phyloP scores from a whole-genome alignment of 345 rosid species.

The Cardamine resedifolia region DNA sequence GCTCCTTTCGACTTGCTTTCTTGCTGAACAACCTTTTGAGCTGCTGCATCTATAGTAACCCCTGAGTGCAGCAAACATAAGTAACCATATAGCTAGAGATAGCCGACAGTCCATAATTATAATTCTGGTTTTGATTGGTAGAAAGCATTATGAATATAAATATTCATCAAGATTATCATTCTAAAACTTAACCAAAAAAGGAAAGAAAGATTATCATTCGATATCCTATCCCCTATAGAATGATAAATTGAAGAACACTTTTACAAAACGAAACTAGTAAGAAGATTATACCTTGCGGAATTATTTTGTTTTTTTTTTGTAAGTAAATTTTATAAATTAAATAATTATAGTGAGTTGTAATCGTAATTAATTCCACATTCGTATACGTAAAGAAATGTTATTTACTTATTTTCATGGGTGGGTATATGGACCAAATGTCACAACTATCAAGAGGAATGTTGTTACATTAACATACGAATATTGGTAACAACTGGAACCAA shows the following conservation, averaged over 20 bases:
- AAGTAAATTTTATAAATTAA: no score
- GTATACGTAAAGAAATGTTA: neutral
- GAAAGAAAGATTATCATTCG: no score
- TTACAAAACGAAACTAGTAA: neutral
- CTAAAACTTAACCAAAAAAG: no score
- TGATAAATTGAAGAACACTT: neutral
- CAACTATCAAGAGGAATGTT: slow-evolving; percentile 7
- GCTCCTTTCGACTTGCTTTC: slow-evolving; percentile 95
- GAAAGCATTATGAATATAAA: neutral
- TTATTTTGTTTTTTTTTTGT: no score
- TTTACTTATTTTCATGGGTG: neutral
- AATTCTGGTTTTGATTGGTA: neutral
- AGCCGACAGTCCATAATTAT: neutral
- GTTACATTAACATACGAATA: slow-evolving; percentile 2
- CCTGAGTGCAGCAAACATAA: slow-evolving; percentile 38
- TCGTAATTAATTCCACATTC: neutral
- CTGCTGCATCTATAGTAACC: slow-evolving; percentile 93
- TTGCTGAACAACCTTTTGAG: slow-evolving; percentile 89
- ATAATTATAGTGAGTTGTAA: no score
- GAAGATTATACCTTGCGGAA: neutral
- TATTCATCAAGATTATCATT: neutral
- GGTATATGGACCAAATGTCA: slow-evolving; percentile 7
- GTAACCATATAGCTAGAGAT: neutral
- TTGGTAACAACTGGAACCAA: slow-evolving; percentile 25
- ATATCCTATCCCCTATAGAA: no score